Percentiles rank a stretch among this genome's conserved stretches.
phyloP scores from a whole-genome alignment of 148 eudicot genomes.

The Rhododendron griersonianum region DNA sequence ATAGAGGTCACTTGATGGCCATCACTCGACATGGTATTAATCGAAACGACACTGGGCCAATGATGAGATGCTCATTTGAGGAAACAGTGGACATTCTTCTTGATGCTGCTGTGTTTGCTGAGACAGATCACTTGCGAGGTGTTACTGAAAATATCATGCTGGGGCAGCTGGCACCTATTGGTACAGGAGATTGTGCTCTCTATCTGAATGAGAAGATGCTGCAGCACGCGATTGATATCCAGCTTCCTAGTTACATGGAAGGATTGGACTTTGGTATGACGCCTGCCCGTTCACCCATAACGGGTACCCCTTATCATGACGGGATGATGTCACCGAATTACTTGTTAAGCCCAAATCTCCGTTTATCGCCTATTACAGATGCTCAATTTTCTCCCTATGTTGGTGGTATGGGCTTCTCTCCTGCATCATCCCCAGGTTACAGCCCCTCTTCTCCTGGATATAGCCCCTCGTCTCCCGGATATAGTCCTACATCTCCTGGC shows the following conservation, averaged over 20 bases:
- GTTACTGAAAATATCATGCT: conserved; percentile 99
- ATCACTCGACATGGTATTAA: conserved; percentile 98
- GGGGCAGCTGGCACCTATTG: conserved; percentile 97
- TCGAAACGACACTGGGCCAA: conserved; percentile 88
- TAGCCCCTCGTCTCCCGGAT: conserved; percentile 48
- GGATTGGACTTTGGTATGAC: conserved; percentile 91
- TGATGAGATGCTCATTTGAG: conserved; percentile 99
- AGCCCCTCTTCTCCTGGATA: conserved; percentile 54
- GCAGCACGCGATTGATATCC: conserved; percentile 89
- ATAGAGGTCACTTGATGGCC: conserved; percentile 98
- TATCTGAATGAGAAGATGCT: conserved; percentile 87
- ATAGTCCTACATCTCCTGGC: conserved; percentile 52
- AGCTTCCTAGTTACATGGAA: conserved; percentile 89
- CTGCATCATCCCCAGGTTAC: conserved; percentile 51
- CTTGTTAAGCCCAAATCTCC: conserved; percentile 69
- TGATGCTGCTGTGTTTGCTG: conserved; percentile 97
- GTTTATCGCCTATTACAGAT: conserved; percentile 49
- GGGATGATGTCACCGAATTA: conserved; percentile 88
- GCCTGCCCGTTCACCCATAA: conserved; percentile 77
- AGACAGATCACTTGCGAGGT: conserved; percentile 77
- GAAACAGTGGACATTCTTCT: conserved; percentile 99
- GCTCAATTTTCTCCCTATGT: conserved; percentile 60
- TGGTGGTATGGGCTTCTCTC: conserved; percentile 59
- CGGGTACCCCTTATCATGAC: conserved; percentile 86
- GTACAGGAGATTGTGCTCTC: conserved; percentile 87